A percentile compares a stretch with the other conserved stretches of the same genome.
phyloP scores from a whole-genome alignment of 2,329 filamentous ascomycete species.

The Cladosporium velox region DNA sequence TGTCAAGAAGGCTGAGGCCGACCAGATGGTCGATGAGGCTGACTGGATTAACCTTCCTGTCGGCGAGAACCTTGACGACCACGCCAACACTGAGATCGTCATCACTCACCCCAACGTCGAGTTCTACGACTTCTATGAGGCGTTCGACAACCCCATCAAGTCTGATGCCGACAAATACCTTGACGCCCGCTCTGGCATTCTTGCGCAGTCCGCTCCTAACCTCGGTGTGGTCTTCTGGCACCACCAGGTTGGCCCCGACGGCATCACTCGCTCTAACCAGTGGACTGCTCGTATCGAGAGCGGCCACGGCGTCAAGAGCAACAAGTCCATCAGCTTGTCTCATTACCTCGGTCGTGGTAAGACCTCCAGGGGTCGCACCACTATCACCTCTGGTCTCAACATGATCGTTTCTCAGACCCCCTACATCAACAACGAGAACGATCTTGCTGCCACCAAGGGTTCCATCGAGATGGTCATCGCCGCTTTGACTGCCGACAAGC shows the following conservation, averaged over 20 bases:
- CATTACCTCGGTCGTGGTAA: conserved; percentile 66
- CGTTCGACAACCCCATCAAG: conserved; percentile 51
- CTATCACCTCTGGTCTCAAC: conserved; percentile 59
- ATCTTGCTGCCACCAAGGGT: conserved; percentile 64
- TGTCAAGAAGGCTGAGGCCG: conserved; percentile 49
- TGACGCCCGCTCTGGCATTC: conserved; percentile 57
- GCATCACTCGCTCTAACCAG: conserved; percentile 64
- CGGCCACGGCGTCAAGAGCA: conserved; percentile 48
- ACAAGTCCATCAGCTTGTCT: conserved; percentile 44
- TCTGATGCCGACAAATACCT: conserved; percentile 46
- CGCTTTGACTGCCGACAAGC: conserved; percentile 55
- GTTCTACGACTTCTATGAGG: conserved; percentile 67
- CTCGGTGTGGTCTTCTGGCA: conserved; percentile 66
- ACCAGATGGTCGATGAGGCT: conserved; percentile 46
- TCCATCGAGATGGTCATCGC: conserved; percentile 63
- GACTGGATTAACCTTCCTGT: conserved; percentile 56
- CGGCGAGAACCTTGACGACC: conserved; percentile 54
- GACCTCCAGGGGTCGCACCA: conserved; percentile 62
- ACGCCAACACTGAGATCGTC: conserved; percentile 60
- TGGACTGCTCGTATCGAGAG: conserved; percentile 67
- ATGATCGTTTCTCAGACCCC: conserved; percentile 62
- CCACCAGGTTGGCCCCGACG: conserved; percentile 58
- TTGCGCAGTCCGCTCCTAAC: conserved; percentile 66
- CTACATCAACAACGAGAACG: conserved; percentile 59
- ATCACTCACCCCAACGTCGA: conserved; percentile 54